phyloP scores from a whole-genome alignment of 176 grass and related monocot species.

The Otatea glauca region DNA sequence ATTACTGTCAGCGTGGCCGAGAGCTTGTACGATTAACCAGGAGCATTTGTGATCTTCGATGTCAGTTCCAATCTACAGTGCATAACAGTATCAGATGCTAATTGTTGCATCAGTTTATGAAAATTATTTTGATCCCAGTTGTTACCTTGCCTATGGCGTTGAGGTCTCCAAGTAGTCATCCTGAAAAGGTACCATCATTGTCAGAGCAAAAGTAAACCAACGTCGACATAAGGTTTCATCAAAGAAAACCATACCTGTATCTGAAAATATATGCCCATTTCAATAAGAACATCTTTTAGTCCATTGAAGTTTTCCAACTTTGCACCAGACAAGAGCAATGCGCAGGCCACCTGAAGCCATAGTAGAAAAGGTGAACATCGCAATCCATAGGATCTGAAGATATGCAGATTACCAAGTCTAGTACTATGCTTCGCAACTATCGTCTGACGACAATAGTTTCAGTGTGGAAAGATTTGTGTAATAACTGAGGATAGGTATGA shows the following conservation, averaged over 20 bases:
- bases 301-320: conserved; percentile 41
- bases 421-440: no score
- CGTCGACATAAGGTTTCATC: background rate
- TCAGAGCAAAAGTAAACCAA: background rate
- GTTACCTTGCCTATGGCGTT: conserved; percentile 45
- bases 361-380: no score
- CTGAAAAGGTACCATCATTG: background rate
- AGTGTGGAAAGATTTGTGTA: no score
- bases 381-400: no score
- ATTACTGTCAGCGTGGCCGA: conserved; percentile 19
- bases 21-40: conserved; percentile 51
- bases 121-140: background rate
- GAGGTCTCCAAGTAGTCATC: conserved; percentile 51
- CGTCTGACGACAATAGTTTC: no score
- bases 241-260: conserved; percentile 1
- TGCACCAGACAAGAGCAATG: conserved; percentile 43
- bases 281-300: conserved; percentile 56
- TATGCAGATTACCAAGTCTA: no score
- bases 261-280: conserved; percentile 64
- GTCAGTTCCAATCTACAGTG: conserved; percentile 41
- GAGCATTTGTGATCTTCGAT: conserved; percentile 56
- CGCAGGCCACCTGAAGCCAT: no score
- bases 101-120: background rate
- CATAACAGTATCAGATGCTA: background rate
- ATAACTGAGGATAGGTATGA: no score